Evolutionary conservation across 352 stramenopile genomes (phyloP).

Genomic region (Pythium monospermum): DNA sequence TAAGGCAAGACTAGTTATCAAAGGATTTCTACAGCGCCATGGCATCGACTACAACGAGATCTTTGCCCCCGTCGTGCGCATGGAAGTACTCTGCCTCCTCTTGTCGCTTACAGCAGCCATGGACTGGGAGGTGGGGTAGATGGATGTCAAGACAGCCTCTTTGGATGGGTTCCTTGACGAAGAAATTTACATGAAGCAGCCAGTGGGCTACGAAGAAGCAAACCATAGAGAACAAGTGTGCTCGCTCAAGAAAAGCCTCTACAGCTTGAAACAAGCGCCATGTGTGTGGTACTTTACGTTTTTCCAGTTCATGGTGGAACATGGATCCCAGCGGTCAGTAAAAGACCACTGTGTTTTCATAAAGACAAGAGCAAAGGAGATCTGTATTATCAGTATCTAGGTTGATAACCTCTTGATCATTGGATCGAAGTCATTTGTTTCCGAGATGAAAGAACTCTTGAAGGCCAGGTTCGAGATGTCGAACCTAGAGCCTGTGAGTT

Average conservation of each 20-base stretch:
- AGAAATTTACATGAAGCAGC: slow-evolving; percentile 22
- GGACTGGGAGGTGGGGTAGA: slow-evolving; percentile 21
- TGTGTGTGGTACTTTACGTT: slow-evolving; percentile 1
- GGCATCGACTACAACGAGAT: slow-evolving; percentile 8
- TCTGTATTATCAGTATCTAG: too few relatives aligned
- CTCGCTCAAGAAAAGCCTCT: slow-evolving; percentile 3
- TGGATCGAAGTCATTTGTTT: too few relatives aligned
- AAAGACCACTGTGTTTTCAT: neutral
- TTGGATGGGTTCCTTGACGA: slow-evolving; percentile 16
- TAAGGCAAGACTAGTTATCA: slow-evolving; percentile 4
- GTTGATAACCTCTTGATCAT: too few relatives aligned
- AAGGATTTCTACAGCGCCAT: slow-evolving; percentile 3
- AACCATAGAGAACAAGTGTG: neutral
- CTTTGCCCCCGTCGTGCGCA: neutral
- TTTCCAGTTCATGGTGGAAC: neutral
- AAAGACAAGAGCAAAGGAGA: too few relatives aligned
- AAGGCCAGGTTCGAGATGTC: too few relatives aligned
- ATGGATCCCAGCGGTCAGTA: neutral
- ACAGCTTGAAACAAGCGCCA: slow-evolving; percentile 2
- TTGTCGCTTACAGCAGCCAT: slow-evolving; percentile 5
- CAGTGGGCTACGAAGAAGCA: too few relatives aligned
- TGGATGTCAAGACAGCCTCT: slow-evolving; percentile 28
- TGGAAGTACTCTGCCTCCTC: slow-evolving; percentile 15
- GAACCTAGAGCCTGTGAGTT: too few relatives aligned
- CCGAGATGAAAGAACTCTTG: too few relatives aligned